A percentile compares a stretch with the other conserved stretches of the same genome.
Evolutionary conservation across 306 rosid genomes (phyloP).

Genomic region (Lathyrus tuberosus): DNA sequence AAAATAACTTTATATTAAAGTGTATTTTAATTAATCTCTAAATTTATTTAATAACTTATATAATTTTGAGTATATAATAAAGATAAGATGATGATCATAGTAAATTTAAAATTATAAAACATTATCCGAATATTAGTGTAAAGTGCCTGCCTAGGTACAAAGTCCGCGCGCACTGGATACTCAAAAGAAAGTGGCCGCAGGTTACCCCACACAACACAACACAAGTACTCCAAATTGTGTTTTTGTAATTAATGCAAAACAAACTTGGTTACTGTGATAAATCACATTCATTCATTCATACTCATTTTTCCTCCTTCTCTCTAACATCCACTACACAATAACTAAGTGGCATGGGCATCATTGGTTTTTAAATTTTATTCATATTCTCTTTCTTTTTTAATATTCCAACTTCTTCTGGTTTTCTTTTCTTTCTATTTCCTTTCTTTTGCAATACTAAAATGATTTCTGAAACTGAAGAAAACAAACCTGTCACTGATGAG

Average conservation of each 20-base stretch:
- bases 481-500: constrained; percentile 45
- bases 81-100: too few relatives aligned
- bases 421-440: neutral
- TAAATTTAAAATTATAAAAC: neutral
- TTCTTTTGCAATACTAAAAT: constrained; percentile 33
- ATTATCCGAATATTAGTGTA: neutral
- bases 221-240: neutral
- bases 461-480: constrained; percentile 57
- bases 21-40: too few relatives aligned
- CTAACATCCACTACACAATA: neutral
- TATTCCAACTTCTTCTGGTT: constrained; percentile 35
- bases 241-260: constrained; percentile 45
- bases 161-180: constrained; percentile 38
- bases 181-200: constrained; percentile 40
- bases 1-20: too few relatives aligned
- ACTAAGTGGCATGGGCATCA: constrained; percentile 22
- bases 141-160: constrained; percentile 7
- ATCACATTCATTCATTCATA: constrained; percentile 8
- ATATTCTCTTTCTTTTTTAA: neutral
- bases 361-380: constrained; percentile 31
- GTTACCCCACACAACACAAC: constrained; percentile 28
- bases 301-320: neutral
- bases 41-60: too few relatives aligned
- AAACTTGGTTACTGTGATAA: constrained; percentile 13
- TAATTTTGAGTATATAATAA: too few relatives aligned